Base-by-base conservation (phyloP, 2,329 filamentous ascomycete species). In the Metarhizium rileyi region DNA sequence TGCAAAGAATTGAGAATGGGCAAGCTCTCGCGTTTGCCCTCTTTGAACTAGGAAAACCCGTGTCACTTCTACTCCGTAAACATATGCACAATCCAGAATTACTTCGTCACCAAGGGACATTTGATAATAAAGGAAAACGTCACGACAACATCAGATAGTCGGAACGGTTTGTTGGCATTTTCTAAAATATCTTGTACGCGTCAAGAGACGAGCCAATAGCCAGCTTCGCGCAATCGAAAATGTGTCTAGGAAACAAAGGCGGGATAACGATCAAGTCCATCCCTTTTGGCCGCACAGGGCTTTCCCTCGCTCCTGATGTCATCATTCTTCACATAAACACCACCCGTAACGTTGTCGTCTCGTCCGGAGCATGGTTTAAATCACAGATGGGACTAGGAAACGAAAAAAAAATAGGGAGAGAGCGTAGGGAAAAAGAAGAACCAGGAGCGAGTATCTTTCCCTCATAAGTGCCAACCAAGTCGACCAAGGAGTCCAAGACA, bases 181-280 rank as follows among this genome's bases (percentile, higher is more conserved):
- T 38, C 20, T 20, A 2, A 22, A 20, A 33, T 14, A 38, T 38
- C 35, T 38, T 20, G 5, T 20, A 20, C 35, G 35, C 33, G 10
- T 18, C 16, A 36, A 16, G 33, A 18, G 14, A 10, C 16, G n/a
- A 38, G 35, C 35, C 4, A 20, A 20, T 20, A 38, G 35, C 35
- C 35, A 38, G 35, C 35, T 38, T 20, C 22, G 8, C 12, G 38
- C 38, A 41, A 56, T 47, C 54, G 50, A 58, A 44, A 54, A 51
- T 61, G 55, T 50, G 43, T 55, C 55, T 50, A 45, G 53, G 53
- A 60, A 51, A 60, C 55, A 56, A 59, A 61, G 70, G 77, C 74
- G 79, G 85, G 83, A 84, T 79, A 84, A 90, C 88, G 84, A 75
- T 91, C 68, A 94, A 91, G 88, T 88, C 81, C 81, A 85, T 75